Evolutionary conservation across 2,329 filamentous ascomycete genomes (phyloP), one percentile per base, ranked within the genome.

Genomic region (Colletotrichum sidae): DNA sequence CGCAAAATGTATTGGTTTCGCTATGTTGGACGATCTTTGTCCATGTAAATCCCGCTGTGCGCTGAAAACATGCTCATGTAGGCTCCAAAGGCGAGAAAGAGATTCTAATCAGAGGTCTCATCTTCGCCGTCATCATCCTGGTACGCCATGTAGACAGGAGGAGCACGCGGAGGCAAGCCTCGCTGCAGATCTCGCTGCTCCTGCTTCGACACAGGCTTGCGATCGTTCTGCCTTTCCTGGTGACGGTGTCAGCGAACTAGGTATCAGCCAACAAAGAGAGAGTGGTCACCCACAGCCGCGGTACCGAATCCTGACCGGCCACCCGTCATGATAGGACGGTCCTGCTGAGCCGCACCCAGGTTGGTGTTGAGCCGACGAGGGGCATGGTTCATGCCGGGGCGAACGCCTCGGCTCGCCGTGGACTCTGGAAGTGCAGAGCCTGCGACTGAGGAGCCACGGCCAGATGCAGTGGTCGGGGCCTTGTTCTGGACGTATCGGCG

Each of bases 401-500:
- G 25, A 4, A 25, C 25, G 25, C 25, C 25, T 25, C 25, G 25
- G 25, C 25, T 25, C 25, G 25, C 25, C 25, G 25, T 25, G 25
- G 25, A 25, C 25, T 25, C 25, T 25, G 25, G 4, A 25, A 25
- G 25, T 25, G 25, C 25, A 25, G 25, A 5, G 25, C 25, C 25
- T 25, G 25, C 25, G 8, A 46, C 15, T 2, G 53, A 66, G 1
- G 63, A 56, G 10, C 12, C 15, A 25, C 25, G 25, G 25, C 25
- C 25, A 25, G 25, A 25, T 25, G 25, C 25, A 25, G 4, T 25
- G 25, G 25, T 25, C 2, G 69, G 66, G 0, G 68, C 58, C 59
- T 77, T 77, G 44, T 64, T 34, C 1, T 33, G 59, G 3, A 53
- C 51, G 35, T 76, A 64, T 6, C 59, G 69, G 1, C 60, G 65